Percentiles rank a stretch among this genome's conserved stretches.
These are phyloP conservation scores for Leavenworthia alabamica DNA, from an alignment of 345 rosid species.

Conservation along the genomic window DNA sequence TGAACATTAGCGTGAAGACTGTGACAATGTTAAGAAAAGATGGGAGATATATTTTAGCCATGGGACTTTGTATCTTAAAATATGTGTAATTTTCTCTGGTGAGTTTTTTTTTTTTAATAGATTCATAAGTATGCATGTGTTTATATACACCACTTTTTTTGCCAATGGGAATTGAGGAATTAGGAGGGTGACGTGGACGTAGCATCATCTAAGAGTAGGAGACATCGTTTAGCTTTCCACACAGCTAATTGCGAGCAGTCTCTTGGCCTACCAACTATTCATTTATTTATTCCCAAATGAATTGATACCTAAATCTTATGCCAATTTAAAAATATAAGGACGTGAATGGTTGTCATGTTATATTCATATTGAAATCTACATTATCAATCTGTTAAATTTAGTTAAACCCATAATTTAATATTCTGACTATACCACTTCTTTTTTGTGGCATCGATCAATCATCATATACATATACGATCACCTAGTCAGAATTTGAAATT, in stretches of 20 bases:
- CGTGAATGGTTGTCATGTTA: neutral
- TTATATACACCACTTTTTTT: slow-evolving; percentile 9
- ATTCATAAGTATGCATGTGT: slow-evolving; percentile 11
- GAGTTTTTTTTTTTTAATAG: slow-evolving; percentile 17
- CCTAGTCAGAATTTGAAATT: too few relatives aligned
- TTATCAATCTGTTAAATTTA: neutral
- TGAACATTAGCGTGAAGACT: slow-evolving; percentile 23
- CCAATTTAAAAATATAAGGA: neutral
- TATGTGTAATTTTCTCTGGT: neutral
- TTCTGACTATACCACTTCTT: neutral
- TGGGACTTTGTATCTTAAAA: neutral
- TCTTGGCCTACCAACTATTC: slow-evolving; percentile 35
- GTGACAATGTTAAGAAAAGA: slow-evolving; percentile 20
- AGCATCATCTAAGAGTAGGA: slow-evolving; percentile 33
- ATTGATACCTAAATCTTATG: slow-evolving; percentile 1
- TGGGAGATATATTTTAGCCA: slow-evolving; percentile 7
- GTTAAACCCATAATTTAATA: neutral
- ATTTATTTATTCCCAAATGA: neutral
- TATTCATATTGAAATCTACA: neutral
- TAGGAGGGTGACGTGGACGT: slow-evolving; percentile 38
- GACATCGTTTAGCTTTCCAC: slow-evolving; percentile 47
- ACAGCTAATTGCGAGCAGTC: slow-evolving; percentile 80
- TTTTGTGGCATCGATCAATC: neutral
- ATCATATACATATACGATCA: neutral
- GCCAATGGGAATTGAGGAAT: slow-evolving; percentile 11